phyloP scores from a whole-genome alignment of 139 green algal genomes.

The Tetraselmis chui region DNA sequence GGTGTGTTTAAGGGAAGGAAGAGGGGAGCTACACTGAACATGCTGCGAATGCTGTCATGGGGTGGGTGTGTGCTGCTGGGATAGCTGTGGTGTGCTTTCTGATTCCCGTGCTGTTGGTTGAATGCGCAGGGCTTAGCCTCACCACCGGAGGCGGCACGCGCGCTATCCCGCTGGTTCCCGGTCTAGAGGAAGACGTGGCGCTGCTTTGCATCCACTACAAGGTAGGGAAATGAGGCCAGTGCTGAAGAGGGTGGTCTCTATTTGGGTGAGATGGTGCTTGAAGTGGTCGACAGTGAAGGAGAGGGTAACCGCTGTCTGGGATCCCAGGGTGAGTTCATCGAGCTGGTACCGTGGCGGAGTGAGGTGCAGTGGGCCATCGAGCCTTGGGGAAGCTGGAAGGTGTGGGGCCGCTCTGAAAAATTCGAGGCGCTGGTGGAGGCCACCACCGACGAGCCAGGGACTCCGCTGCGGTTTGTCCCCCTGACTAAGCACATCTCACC shows the following conservation, averaged over 20 bases:
- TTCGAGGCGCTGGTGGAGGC: conserved; percentile 78
- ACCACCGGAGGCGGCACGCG: background rate
- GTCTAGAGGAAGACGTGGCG: conserved; percentile 83
- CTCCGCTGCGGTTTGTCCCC: conserved; percentile 39
- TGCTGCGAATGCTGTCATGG: too few relatives aligned
- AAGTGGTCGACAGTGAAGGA: too few relatives aligned
- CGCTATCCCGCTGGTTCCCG: conserved; percentile 35
- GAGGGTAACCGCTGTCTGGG: background rate
- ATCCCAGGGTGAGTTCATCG: conserved; percentile 61
- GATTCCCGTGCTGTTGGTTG: too few relatives aligned
- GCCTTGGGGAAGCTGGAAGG: conserved; percentile 70
- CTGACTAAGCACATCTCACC: too few relatives aligned
- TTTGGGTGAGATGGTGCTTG: too few relatives aligned
- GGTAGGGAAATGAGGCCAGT: too few relatives aligned
- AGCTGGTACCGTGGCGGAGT: conserved; percentile 81
- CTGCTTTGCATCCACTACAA: conserved; percentile 76
- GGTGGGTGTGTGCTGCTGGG: too few relatives aligned
- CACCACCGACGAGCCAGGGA: conserved; percentile 42
- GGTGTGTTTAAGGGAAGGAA: too few relatives aligned
- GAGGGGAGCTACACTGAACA: too few relatives aligned
- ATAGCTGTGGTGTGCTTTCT: too few relatives aligned
- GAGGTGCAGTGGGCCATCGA: conserved; percentile 73
- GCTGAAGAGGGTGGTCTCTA: too few relatives aligned
- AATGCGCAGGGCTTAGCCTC: background rate
- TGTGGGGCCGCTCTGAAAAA: conserved; percentile 28